phyloP scores from a whole-genome alignment of 163 green algal genomes.

The Picocystis sp. region DNA sequence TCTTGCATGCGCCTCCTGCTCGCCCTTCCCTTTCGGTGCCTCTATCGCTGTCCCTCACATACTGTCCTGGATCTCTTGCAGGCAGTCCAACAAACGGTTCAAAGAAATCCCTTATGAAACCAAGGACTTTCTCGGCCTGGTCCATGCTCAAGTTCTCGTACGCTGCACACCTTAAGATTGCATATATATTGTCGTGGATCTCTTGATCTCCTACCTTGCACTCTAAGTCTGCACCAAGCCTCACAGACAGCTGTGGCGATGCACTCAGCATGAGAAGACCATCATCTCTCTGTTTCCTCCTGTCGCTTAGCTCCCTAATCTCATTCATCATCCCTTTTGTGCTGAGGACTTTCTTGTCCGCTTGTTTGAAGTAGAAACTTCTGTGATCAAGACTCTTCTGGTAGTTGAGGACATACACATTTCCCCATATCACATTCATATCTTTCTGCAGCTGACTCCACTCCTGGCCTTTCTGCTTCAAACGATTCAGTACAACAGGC shows the following conservation, averaged over 20 bases:
- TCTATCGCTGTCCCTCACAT: slow-evolving; percentile 19
- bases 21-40: slow-evolving; percentile 3
- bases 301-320: slow-evolving; percentile 59
- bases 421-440: slow-evolving; percentile 71
- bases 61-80: slow-evolving; percentile 25
- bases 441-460: slow-evolving; percentile 45
- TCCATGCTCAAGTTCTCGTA: slow-evolving; percentile 47
- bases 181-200: slow-evolving; percentile 58
- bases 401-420: slow-evolving; percentile 93
- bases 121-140: slow-evolving; percentile 23
- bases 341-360: slow-evolving; percentile 73
- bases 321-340: slow-evolving; percentile 72
- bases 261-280: slow-evolving; percentile 6
- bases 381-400: slow-evolving; percentile 94
- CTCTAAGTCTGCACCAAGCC: slow-evolving; percentile 1
- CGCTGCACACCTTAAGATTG: slow-evolving; percentile 62
- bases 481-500: slow-evolving; percentile 56
- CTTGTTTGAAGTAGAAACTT: slow-evolving; percentile 99
- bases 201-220: slow-evolving; percentile 14
- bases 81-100: slow-evolving; percentile 73
- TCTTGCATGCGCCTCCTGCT: slow-evolving; percentile 5
- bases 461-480: slow-evolving; percentile 84
- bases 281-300: slow-evolving; percentile 15
- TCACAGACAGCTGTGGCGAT: background rate
- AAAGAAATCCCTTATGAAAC: slow-evolving; percentile 59